Percentiles rank a stretch among this genome's conserved stretches.
phyloP scores from a whole-genome alignment of 2,329 filamentous ascomycete species.

The Pestalotiopsis sp. region DNA sequence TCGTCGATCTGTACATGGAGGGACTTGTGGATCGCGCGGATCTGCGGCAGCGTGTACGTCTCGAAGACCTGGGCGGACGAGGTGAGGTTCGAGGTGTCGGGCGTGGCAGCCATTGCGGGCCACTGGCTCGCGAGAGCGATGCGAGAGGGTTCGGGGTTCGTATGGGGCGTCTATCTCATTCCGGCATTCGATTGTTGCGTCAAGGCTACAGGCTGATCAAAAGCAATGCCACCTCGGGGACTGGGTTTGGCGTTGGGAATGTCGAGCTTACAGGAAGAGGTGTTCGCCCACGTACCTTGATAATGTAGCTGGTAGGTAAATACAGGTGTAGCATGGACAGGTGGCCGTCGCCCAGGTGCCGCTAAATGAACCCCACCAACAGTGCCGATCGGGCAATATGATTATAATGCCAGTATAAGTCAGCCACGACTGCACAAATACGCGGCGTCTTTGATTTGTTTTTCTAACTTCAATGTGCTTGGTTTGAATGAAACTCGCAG shows the following conservation, averaged over 20 bases:
- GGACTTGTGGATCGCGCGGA: conserved; percentile 63
- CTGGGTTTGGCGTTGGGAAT: not conserved
- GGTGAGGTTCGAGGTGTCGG: conserved; percentile 52
- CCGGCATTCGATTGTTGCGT: not conserved
- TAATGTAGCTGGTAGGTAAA: too few species aligned
- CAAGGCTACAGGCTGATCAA: not conserved
- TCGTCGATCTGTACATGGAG: conserved; percentile 65
- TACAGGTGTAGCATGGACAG: too few species aligned
- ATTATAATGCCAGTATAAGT: too few species aligned
- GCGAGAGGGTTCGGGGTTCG: not conserved
- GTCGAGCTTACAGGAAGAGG: not conserved
- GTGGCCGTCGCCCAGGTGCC: too few species aligned
- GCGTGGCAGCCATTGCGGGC: conserved; percentile 31
- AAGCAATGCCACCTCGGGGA: not conserved
- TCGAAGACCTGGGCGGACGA: conserved; percentile 59
- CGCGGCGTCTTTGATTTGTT: too few species aligned
- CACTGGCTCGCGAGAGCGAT: not conserved
- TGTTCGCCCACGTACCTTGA: too few species aligned
- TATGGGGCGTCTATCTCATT: not conserved
- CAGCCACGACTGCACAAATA: too few species aligned
- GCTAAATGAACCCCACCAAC: too few species aligned
- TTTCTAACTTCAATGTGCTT: too few species aligned
- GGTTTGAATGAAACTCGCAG: too few species aligned
- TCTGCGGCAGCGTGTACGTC: conserved; percentile 63
- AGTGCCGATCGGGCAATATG: too few species aligned